These are phyloP conservation scores for Hypoxylon rickii DNA, from an alignment of 495 filamentous ascomycete genomes.

Conservation along the genomic window DNA sequence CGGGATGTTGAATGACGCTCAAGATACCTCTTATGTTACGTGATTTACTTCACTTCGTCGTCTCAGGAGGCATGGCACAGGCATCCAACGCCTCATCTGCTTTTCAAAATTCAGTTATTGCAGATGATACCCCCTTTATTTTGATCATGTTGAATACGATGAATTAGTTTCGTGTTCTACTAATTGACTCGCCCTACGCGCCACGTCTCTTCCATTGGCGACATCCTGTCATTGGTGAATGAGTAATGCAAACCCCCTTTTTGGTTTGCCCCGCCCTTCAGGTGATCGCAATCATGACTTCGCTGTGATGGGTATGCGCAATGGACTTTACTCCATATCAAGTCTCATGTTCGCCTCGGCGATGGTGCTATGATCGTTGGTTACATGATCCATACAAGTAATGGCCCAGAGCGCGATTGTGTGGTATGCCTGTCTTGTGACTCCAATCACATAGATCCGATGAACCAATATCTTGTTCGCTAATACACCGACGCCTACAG, in stretches of 20 bases:
- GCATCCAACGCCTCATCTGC: constrained; percentile 2
- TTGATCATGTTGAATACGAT: constrained; percentile 18
- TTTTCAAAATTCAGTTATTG: constrained; percentile 1
- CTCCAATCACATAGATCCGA: too few species aligned
- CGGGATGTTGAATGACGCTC: constrained; percentile 27
- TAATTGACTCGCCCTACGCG: constrained; percentile 8
- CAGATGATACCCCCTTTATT: constrained; percentile 29
- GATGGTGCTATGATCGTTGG: neutral
- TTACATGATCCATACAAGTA: neutral
- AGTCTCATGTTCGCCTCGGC: neutral
- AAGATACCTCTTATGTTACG: constrained; percentile 31
- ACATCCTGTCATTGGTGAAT: neutral
- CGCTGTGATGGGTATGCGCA: neutral
- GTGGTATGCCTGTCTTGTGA: too few species aligned
- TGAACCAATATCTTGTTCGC: too few species aligned
- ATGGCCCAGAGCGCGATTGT: too few species aligned
- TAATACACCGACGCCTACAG: too few species aligned
- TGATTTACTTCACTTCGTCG: constrained; percentile 8
- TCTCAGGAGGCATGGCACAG: constrained; percentile 13
- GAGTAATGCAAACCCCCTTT: neutral
- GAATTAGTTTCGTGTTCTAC: constrained; percentile 18
- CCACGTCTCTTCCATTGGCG: constrained; percentile 8
- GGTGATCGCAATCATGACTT: constrained; percentile 4
- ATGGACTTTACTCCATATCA: neutral
- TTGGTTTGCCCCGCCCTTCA: neutral